Percentiles rank a stretch among this genome's conserved stretches.
phyloP scores from a whole-genome alignment of 2,329 filamentous ascomycete genomes.

The Lecanicillium sp. region DNA sequence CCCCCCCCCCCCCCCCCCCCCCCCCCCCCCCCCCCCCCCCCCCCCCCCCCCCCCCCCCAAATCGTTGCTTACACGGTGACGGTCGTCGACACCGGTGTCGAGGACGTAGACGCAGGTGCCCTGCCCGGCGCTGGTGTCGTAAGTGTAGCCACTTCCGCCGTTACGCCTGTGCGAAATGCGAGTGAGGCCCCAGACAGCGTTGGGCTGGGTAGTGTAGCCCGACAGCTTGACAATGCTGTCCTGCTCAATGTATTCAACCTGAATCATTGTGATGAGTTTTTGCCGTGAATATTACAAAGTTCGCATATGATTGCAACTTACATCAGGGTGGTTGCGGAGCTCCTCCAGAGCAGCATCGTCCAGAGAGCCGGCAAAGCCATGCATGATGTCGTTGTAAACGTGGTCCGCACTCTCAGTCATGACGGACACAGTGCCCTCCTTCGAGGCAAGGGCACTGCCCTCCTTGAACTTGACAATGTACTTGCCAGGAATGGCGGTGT shows the following conservation, averaged over 20 bases:
- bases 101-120: slow-evolving; percentile 40
- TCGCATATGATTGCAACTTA: slow-evolving; percentile 12
- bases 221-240: slow-evolving; percentile 46
- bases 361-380: slow-evolving; percentile 22
- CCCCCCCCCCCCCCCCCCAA: too few species aligned
- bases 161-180: slow-evolving; percentile 30
- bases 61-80: slow-evolving; percentile 32
- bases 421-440: slow-evolving; percentile 15
- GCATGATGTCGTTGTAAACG: slow-evolving; percentile 20
- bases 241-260: slow-evolving; percentile 35
- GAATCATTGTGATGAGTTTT: not conserved
- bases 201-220: slow-evolving; percentile 30
- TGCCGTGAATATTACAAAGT: too few species aligned
- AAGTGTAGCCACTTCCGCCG: slow-evolving; percentile 27
- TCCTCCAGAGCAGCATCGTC: slow-evolving; percentile 17
- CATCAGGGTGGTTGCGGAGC: slow-evolving; percentile 21
- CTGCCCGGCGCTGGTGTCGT: slow-evolving; percentile 31
- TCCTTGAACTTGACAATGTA: slow-evolving; percentile 28
- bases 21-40: too few species aligned
- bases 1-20: too few species aligned
- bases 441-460: slow-evolving; percentile 13
- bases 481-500: slow-evolving; percentile 20
- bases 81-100: slow-evolving; percentile 36
- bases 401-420: slow-evolving; percentile 20
- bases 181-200: slow-evolving; percentile 36